Percentiles rank a stretch among this genome's conserved stretches.
phyloP scores from a whole-genome alignment of 345 rosid species.

The Cardamine occulta region DNA sequence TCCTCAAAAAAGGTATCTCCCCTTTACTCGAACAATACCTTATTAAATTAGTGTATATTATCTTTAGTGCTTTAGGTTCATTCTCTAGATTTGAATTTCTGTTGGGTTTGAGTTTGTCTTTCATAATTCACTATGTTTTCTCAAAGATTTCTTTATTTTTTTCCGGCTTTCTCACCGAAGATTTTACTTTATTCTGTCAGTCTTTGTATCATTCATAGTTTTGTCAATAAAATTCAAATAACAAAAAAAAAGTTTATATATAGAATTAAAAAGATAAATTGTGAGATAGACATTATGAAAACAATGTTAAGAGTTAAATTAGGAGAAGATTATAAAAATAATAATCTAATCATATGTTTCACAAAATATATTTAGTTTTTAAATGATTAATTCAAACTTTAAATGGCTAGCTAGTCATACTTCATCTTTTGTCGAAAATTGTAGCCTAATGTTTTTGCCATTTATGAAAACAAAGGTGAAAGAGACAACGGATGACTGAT shows the following conservation, averaged over 20 bases:
- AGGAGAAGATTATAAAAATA: neutral
- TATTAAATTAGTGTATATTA: too few species aligned
- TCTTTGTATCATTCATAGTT: too few species aligned
- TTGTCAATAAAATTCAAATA: too few species aligned
- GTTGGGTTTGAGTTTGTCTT: too few species aligned
- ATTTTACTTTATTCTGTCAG: too few species aligned
- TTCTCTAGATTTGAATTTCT: too few species aligned
- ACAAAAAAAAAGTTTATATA: neutral
- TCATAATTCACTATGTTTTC: too few species aligned
- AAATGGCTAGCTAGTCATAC: neutral
- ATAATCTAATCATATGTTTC: neutral
- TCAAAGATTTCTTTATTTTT: too few species aligned
- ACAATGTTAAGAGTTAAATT: neutral
- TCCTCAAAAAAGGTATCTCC: too few species aligned
- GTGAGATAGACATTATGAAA: neutral
- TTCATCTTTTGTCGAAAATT: neutral
- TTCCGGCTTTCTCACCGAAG: too few species aligned
- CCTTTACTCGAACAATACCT: too few species aligned
- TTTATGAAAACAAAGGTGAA: constrained; percentile 40
- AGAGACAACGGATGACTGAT: constrained; percentile 39
- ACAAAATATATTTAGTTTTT: neutral
- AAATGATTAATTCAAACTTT: neutral
- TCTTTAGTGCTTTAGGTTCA: neutral
- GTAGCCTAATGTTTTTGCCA: neutral
- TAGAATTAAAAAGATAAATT: neutral